These are phyloP conservation scores for Penicillium lagena DNA, from an alignment of 495 filamentous ascomycete species.

Conservation along the genomic window DNA sequence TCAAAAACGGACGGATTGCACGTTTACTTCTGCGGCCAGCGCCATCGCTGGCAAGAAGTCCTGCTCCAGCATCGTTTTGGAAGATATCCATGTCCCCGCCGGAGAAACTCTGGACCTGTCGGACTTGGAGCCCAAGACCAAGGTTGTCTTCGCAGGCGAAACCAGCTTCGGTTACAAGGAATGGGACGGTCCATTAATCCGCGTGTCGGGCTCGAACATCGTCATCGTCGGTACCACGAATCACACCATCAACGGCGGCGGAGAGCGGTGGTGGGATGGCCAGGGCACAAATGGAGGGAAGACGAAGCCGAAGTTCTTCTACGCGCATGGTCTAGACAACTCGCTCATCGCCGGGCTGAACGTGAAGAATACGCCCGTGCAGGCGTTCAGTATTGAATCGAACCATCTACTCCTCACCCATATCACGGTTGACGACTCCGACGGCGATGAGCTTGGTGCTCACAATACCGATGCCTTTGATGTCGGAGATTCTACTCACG, in stretches of 20 bases:
- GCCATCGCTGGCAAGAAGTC: conserved; percentile 38
- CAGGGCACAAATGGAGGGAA: conserved; percentile 49
- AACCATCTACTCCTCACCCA: conserved; percentile 41
- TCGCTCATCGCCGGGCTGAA: conserved; percentile 37
- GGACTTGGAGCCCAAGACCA: conserved; percentile 36
- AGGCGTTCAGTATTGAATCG: conserved; percentile 51
- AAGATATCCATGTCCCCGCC: conserved; percentile 43
- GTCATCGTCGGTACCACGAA: conserved; percentile 33
- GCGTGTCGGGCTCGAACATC: conserved; percentile 38
- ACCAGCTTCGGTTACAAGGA: conserved; percentile 49
- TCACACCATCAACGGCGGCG: conserved; percentile 37
- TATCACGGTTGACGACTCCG: conserved; percentile 57
- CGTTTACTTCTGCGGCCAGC: conserved; percentile 38
- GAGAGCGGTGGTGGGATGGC: conserved; percentile 47
- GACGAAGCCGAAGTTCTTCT: conserved; percentile 54
- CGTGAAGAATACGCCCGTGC: conserved; percentile 57
- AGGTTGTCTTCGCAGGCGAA: conserved; percentile 44
- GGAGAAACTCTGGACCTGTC: conserved; percentile 47
- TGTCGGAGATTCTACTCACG: conserved; percentile 40
- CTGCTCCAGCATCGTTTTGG: conserved; percentile 47
- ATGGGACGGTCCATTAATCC: conserved; percentile 46
- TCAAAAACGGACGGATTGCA: conserved; percentile 36
- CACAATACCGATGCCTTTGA: conserved; percentile 68
- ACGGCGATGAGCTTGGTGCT: conserved; percentile 42
- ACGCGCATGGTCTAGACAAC: conserved; percentile 38